Evolutionary conservation across 495 filamentous ascomycete species (phyloP), one percentile per base, ranked within the genome.

Genomic region (Sphaerosporella brunnea): DNA sequence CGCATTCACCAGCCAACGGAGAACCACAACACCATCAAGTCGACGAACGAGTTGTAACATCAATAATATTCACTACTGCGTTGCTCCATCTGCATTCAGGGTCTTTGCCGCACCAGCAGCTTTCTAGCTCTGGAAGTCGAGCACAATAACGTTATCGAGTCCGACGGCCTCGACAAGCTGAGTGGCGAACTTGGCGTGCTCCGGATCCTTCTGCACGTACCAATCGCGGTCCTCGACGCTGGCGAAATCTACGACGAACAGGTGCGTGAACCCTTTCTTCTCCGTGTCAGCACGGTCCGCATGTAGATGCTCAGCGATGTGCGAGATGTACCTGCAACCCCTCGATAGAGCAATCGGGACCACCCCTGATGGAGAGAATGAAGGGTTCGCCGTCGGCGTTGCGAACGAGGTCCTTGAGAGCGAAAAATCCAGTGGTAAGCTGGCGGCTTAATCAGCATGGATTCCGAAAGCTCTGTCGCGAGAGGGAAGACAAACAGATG

Each of bases 321-420:
- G 18, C 16, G 47, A 47, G 23, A 46, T 57, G 45, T 65, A 83
- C 80, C 61, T 79, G 71, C 10, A 69, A 60, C 3, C 73, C 78
- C 61, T 84, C 80, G 0, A 63, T 62, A 0, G 75, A 81, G 55
- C 77, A 79, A 51, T 84, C 73, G 42, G 56, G 61, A 0, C 81
- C 79, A 2, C 75, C 80, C 0, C 66, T 71, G 3, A 68, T 54
- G 0, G 72, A 65, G 37, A 66, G 65, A 52, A 85, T 74, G 54
- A 83, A 84, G 0, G 68, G 10, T 11, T 18, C 20, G 15, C 37
- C 37, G 10, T 40, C 37, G 13, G 69, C 21, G 64, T 59, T 15
- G 71, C 52, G 28, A 13, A 5, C 5, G 5, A 5, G 5, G 7
- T 32, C 7, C 28, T 32, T 5, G 13, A 65, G 18, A 72, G 13